Percentiles rank a stretch among this genome's conserved stretches.
Conservation (phyloP, 1,284 basidiomycete species). For the Meira nashicola region DNA sequence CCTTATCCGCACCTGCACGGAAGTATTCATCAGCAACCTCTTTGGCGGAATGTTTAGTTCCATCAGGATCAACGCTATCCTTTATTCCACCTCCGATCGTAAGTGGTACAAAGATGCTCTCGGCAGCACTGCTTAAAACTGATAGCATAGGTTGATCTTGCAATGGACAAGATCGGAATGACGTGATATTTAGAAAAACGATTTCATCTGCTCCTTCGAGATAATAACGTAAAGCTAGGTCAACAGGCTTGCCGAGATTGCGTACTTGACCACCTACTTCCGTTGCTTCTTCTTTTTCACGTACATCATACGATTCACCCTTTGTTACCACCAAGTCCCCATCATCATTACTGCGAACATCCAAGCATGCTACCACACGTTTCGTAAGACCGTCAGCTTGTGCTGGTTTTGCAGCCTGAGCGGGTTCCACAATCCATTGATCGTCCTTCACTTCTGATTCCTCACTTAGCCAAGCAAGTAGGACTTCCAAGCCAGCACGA, state of each 20-base stretch:
- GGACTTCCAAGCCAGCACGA: constrained; percentile 74
- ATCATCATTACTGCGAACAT: constrained; percentile 90
- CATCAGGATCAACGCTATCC: constrained; percentile 91
- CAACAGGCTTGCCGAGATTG: constrained; percentile 95
- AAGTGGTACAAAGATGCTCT: constrained; percentile 90
- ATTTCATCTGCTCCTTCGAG: constrained; percentile 88
- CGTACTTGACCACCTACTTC: constrained; percentile 60
- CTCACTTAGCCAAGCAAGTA: constrained; percentile 72
- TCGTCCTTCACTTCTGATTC: constrained; percentile 9
- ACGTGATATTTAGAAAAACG: constrained; percentile 97
- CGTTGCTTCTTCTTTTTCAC: constrained; percentile 59
- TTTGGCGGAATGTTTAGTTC: constrained; percentile 75
- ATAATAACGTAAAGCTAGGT: constrained; percentile 83
- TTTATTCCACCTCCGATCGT: constrained; percentile 99
- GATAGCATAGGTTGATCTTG: constrained; percentile 97
- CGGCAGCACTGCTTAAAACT: constrained; percentile 82
- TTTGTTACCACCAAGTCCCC: constrained; percentile 99
- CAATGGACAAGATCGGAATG: constrained; percentile 91
- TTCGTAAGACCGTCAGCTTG: constrained; percentile 61
- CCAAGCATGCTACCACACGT: constrained; percentile 94
- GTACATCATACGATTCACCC: constrained; percentile 97
- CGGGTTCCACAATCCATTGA: constrained; percentile 30
- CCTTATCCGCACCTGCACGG: constrained; percentile 92
- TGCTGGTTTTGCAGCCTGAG: constrained; percentile 51
- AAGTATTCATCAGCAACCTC: constrained; percentile 97